A percentile compares a stretch with the other conserved stretches of the same genome.
Conservation (phyloP, 2,329 filamentous ascomycete species). For the Pseudogymnoascus sp. region DNA sequence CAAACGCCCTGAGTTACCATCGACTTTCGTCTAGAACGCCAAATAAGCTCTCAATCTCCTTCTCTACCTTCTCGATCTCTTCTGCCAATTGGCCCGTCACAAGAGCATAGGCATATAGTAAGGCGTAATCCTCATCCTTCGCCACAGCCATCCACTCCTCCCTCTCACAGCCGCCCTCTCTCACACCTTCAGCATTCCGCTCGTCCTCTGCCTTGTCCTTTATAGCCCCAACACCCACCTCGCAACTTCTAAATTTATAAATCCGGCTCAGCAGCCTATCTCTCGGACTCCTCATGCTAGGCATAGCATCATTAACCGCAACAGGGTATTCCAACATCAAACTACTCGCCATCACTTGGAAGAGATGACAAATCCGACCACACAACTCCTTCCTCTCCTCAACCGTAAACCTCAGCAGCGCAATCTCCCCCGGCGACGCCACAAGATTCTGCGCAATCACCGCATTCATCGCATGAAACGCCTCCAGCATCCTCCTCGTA, state of each 20-base stretch:
- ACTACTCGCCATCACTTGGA: constrained; percentile 77
- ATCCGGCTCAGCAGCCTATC: constrained; percentile 81
- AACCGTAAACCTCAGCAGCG: constrained; percentile 69
- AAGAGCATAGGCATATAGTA: constrained; percentile 83
- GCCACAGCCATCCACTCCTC: constrained; percentile 27
- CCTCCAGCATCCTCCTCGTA: constrained; percentile 79
- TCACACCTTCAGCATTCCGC: constrained; percentile 10
- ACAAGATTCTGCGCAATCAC: constrained; percentile 74
- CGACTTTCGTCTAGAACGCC: constrained; percentile 54
- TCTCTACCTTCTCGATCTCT: constrained; percentile 52
- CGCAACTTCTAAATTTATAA: constrained; percentile 71
- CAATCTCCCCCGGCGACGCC: constrained; percentile 71
- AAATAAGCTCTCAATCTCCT: constrained; percentile 55
- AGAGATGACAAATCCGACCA: constrained; percentile 82
- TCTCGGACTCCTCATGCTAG: constrained; percentile 69
- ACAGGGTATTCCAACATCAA: constrained; percentile 93
- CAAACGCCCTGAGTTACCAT: constrained; percentile 42
- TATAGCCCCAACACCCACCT: constrained; percentile 10
- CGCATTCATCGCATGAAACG: constrained; percentile 93
- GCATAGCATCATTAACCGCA: constrained; percentile 64
- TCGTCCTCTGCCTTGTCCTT: constrained; percentile 24
- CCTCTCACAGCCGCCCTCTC: not conserved
- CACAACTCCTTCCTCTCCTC: constrained; percentile 74
- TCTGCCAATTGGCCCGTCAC: constrained; percentile 60
- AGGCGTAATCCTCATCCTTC: constrained; percentile 75